Conservation (phyloP, 2,329 filamentous ascomycete species). For the Talaromyces pinophilus region DNA sequence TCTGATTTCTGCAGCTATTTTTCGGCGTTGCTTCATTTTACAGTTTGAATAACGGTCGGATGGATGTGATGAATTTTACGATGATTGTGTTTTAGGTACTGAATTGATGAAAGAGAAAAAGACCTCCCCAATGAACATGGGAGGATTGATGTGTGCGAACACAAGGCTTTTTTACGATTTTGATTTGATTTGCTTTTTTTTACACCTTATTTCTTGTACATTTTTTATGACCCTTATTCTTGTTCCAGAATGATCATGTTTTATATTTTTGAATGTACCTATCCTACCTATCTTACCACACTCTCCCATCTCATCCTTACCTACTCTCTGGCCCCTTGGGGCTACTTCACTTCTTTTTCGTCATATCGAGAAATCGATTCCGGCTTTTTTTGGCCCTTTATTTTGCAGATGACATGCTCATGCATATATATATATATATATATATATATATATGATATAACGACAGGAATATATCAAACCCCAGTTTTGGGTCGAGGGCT, state of each 20-base stretch:
- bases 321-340: neutral
- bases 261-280: constrained; percentile 7
- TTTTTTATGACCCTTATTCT: neutral
- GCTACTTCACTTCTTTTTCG: neutral
- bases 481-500: neutral
- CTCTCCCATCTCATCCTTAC: neutral
- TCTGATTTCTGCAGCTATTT: neutral
- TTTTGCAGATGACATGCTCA: neutral
- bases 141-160: constrained; percentile 13
- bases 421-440: neutral
- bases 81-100: neutral
- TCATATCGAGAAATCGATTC: neutral
- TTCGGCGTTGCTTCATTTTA: constrained; percentile 8
- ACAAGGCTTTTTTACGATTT: neutral
- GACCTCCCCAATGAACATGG: neutral
- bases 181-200: neutral
- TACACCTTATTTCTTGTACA: constrained; percentile 7
- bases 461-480: neutral
- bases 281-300: neutral
- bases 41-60: neutral
- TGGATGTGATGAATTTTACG: constrained; percentile 10
- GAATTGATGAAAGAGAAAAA: neutral
- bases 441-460: neutral
- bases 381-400: neutral
- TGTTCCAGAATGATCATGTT: constrained; percentile 5